A percentile compares a stretch with the other conserved stretches of the same genome.
phyloP scores from a whole-genome alignment of 139 green algal genomes.

The Chlamydomonas incerta region DNA sequence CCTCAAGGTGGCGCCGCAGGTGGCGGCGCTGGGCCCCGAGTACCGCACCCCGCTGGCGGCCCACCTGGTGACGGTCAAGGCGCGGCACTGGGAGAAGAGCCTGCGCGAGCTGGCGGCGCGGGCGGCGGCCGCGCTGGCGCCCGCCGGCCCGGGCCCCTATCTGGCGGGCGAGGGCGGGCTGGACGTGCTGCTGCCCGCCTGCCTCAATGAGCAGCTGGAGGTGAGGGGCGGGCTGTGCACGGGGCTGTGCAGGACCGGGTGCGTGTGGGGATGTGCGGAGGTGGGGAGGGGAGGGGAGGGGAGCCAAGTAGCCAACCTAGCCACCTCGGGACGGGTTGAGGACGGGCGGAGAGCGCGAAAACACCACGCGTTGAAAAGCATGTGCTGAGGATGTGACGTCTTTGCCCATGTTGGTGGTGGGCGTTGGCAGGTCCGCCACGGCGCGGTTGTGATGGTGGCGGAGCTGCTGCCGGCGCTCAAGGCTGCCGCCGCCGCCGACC shows the following conservation, averaged over 20 bases:
- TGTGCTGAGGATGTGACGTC: too few relatives aligned
- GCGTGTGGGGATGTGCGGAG: background rate
- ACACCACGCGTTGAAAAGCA: too few relatives aligned
- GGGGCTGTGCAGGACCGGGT: background rate
- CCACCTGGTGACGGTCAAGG: conserved; percentile 87
- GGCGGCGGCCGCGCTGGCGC: conserved; percentile 79
- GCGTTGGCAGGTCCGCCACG: conserved; percentile 86
- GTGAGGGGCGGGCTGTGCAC: too few relatives aligned
- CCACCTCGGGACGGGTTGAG: too few relatives aligned
- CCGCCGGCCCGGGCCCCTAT: conserved; percentile 43
- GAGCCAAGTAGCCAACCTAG: too few relatives aligned
- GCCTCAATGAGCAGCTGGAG: conserved; percentile 53
- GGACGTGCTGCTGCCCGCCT: conserved; percentile 67
- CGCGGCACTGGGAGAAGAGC: conserved; percentile 93
- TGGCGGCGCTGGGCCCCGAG: conserved; percentile 65
- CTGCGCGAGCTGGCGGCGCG: conserved; percentile 84
- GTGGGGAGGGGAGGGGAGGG: too few relatives aligned
- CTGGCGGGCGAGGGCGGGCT: conserved; percentile 43
- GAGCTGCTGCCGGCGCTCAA: conserved; percentile 77
- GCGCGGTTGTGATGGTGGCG: conserved; percentile 81
- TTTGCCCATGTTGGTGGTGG: too few relatives aligned
- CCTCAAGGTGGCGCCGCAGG: conserved; percentile 66
- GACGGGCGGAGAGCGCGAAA: too few relatives aligned
- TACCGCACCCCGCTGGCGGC: conserved; percentile 77
- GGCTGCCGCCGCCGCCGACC: background rate